Conservation (phyloP, 192 early-diverging fungal genomes). For the Coemansia sp. region DNA sequence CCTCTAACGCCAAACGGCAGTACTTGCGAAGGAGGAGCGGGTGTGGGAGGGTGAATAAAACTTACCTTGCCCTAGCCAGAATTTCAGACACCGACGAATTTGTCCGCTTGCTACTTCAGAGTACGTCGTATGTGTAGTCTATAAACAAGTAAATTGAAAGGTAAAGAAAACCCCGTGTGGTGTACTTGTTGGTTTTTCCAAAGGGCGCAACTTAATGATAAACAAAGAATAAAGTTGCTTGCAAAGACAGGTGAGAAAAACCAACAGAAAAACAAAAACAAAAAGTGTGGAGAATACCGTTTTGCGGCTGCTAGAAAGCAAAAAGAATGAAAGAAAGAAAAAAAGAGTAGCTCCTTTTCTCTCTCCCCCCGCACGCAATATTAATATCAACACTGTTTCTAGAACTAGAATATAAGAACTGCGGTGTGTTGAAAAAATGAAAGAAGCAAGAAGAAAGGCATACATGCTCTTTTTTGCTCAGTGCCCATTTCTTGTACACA, state of each 20-base stretch:
- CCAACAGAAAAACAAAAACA: background rate
- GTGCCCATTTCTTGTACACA: background rate
- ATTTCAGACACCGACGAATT: slow-evolving; percentile 1
- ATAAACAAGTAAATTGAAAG: background rate
- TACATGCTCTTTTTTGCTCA: no score
- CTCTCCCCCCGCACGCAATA: background rate
- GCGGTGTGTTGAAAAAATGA: background rate
- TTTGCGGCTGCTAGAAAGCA: background rate
- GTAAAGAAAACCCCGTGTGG: background rate
- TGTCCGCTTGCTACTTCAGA: background rate
- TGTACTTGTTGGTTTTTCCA: no score
- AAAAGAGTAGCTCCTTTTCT: no score
- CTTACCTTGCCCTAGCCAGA: background rate
- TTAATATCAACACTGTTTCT: background rate
- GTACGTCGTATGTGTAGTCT: background rate
- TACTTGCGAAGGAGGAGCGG: no score
- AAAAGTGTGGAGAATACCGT: background rate
- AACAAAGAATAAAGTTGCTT: slow-evolving; percentile 2
- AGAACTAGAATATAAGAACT: slow-evolving; percentile 6
- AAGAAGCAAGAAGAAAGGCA: slow-evolving; percentile 5
- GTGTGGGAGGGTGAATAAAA: no score
- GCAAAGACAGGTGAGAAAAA: no score
- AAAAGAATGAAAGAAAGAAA: background rate
- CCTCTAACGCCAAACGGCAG: background rate
- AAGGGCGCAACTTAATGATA: background rate